Conservation (phyloP, 176 grass and related monocot species). For the Dactylis glomerata region DNA sequence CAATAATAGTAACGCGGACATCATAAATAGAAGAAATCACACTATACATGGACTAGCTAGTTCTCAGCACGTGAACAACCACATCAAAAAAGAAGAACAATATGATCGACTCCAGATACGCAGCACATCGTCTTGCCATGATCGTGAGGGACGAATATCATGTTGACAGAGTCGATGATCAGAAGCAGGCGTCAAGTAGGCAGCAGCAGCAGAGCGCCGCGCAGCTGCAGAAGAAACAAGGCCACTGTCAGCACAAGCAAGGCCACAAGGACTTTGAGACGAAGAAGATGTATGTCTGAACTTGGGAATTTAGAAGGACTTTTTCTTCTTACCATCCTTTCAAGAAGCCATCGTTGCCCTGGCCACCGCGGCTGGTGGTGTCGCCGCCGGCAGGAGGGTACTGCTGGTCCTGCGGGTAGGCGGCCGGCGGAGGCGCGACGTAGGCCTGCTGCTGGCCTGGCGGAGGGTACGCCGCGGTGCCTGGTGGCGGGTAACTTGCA, state of each 20-base stretch:
- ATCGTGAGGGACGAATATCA: neutral
- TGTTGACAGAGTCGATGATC: neutral
- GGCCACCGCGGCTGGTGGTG: neutral
- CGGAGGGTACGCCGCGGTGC: neutral
- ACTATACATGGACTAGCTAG: neutral
- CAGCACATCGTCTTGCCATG: neutral
- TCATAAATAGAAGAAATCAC: neutral
- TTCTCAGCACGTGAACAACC: neutral
- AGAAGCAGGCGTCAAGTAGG: conserved; percentile 16
- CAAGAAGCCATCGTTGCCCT: conserved; percentile 10
- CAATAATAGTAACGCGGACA: neutral
- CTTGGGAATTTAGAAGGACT: neutral
- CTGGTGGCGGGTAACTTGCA: neutral
- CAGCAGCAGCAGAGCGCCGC: conserved; percentile 10
- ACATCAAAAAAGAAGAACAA: neutral
- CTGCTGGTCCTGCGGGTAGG: conserved; percentile 11
- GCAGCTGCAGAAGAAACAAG: neutral
- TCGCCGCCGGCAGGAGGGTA: neutral
- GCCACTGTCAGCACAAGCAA: neutral
- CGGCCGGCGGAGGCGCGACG: neutral
- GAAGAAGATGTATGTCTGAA: neutral
- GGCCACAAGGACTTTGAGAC: neutral
- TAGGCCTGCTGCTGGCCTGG: conserved; percentile 11
- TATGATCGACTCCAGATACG: neutral
- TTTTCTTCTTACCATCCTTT: conserved; percentile 8